Evolutionary conservation across 164 flowering plant species (phyloP).

Genomic region (Kingdonia uniflora): DNA sequence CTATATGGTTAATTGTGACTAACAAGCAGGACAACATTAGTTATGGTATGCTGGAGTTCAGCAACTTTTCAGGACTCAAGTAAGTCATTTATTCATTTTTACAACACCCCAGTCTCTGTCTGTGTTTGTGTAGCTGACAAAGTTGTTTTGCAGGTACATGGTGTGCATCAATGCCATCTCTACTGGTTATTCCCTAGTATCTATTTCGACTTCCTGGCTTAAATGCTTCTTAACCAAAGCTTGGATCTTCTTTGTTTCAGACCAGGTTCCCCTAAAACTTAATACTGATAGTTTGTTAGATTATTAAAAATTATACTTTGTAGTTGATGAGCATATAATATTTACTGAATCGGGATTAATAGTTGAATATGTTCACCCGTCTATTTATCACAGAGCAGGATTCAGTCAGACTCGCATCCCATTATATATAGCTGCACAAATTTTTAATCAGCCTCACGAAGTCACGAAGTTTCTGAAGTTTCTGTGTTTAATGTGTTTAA

Average conservation of each 20-base stretch:
- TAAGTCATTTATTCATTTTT: slow-evolving; percentile 13
- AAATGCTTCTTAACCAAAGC: slow-evolving; percentile 40
- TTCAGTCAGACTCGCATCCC: too few relatives aligned
- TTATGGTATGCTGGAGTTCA: slow-evolving; percentile 64
- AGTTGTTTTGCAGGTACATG: slow-evolving; percentile 49
- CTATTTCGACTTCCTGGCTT: slow-evolving; percentile 44
- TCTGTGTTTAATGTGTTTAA: not conserved
- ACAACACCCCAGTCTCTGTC: not conserved
- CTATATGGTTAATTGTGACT: slow-evolving; percentile 63
- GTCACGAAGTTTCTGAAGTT: not conserved
- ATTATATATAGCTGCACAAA: not conserved
- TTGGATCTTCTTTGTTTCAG: slow-evolving; percentile 84
- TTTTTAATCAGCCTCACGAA: too few relatives aligned
- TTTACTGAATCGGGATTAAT: too few relatives aligned
- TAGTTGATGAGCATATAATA: too few relatives aligned
- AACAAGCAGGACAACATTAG: slow-evolving; percentile 39
- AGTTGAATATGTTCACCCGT: too few relatives aligned
- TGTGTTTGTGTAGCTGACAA: not conserved
- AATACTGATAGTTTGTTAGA: not conserved
- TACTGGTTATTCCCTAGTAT: slow-evolving; percentile 56
- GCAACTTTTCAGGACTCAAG: slow-evolving; percentile 59
- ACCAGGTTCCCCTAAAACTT: slow-evolving; percentile 47
- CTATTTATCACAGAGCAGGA: too few relatives aligned
- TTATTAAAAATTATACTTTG: too few relatives aligned
- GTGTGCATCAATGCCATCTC: slow-evolving; percentile 51